These are phyloP conservation scores for Sambucus nigra DNA, from an alignment of 129 eudicot species.

Conservation along the genomic window DNA sequence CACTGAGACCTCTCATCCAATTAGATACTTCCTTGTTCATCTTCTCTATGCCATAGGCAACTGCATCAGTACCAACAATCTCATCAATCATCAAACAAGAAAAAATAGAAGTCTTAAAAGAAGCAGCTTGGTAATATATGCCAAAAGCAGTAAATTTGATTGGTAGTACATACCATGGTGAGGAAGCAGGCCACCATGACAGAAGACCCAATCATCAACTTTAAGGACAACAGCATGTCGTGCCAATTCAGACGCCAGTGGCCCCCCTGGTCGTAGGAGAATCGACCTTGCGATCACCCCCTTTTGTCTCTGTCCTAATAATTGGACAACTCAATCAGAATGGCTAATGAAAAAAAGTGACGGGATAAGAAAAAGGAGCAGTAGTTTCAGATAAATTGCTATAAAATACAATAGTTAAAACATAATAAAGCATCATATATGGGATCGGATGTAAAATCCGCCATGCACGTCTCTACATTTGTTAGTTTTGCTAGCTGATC, in stretches of 20 bases:
- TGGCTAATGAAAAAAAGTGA: constrained; percentile 12
- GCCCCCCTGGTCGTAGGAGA: constrained; percentile 92
- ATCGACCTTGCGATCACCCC: constrained; percentile 92
- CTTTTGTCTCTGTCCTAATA: constrained; percentile 98
- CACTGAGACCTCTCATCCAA: constrained; percentile 71
- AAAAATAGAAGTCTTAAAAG: background rate
- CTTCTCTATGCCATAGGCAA: constrained; percentile 85
- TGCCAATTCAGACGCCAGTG: constrained; percentile 85
- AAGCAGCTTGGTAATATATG: background rate
- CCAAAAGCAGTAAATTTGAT: background rate
- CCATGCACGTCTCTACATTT: no score
- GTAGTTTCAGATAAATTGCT: constrained; percentile 6
- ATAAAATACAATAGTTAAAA: no score
- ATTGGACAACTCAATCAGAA: constrained; percentile 37
- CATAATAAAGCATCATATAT: no score
- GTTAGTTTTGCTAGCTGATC: no score
- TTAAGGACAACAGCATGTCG: constrained; percentile 78
- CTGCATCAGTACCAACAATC: constrained; percentile 33
- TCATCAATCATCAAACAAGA: constrained; percentile 2
- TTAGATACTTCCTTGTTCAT: constrained; percentile 70
- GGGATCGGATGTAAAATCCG: no score
- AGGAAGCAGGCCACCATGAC: constrained; percentile 99
- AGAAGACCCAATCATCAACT: constrained; percentile 91
- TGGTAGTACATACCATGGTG: constrained; percentile 61
- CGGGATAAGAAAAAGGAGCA: background rate